Evolutionary conservation across 176 grass and related monocot species (phyloP), one percentile per base, ranked within the genome.

Genomic region (Zea luxurians): DNA sequence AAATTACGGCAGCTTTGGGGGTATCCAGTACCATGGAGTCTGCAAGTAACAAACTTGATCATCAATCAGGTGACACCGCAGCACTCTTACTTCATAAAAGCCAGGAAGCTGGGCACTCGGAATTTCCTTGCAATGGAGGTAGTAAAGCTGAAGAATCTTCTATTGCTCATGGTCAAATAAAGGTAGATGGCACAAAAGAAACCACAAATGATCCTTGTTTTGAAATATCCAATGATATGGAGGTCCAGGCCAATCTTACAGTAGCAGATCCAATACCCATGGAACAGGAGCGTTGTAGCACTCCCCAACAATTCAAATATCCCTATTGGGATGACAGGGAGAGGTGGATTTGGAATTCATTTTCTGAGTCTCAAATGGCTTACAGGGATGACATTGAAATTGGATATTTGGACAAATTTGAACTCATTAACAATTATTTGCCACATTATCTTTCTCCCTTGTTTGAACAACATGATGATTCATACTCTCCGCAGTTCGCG

Each of bases 331-430:
- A 87, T 86, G 86, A 83, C 36, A 64, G 58, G 17, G 88, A 93
- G 52, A 85, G 75, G 80, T 90, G 90, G 96, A 85, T 99, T 65
- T 93, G 96, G 96, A 71, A 54, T 78, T 67, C 92, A 81, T 88
- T 89, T 88, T 55, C 58, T 77, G 88, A 99, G 74, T 91, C 80
- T 49, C 86, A 83, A 74, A 60, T 86, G 83, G 84, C 73, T 48
- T 95, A 90, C 81, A 88, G 71, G 75, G 91, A 80, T 48, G 88
- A 86, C 16, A 84, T 99, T 75, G 69, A 79, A 48, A 72, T 63
- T 66, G 88, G 88, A 70, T 70, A 37, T 89, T 64, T 87, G 66
- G 83, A 71, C 0, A 92, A 77, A 48, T 95, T 99, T 85, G 73
- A 80, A 70, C 72, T 90, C 62, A 47, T 99, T 66, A 99, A 99